Conservation (phyloP, 495 filamentous ascomycete species). For the Penicillium samsonianum region DNA sequence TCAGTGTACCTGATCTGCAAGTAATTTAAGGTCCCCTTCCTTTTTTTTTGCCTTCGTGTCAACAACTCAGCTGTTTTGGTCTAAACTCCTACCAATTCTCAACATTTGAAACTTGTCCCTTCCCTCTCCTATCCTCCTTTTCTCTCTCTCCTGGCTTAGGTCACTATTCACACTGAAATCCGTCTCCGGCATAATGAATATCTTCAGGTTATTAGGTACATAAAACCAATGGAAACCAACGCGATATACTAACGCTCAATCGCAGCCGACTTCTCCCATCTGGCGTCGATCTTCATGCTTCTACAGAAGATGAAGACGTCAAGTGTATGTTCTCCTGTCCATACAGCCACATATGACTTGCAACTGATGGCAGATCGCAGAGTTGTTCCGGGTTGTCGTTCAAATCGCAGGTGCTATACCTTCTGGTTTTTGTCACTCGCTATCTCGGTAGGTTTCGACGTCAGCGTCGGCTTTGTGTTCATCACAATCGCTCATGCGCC, state of each 20-base stretch:
- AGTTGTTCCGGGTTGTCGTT: constrained; percentile 97
- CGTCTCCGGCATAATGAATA: constrained; percentile 63
- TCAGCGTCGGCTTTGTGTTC: not conserved
- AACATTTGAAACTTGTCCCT: not conserved
- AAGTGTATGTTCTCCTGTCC: constrained; percentile 58
- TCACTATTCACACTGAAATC: not conserved
- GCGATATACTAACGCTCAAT: constrained; percentile 12
- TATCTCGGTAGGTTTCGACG: constrained; percentile 69
- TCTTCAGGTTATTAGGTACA: constrained; percentile 82
- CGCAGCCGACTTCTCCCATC: constrained; percentile 88
- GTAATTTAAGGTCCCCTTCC: constrained; percentile 22
- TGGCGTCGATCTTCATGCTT: constrained; percentile 90
- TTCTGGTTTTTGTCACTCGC: constrained; percentile 88
- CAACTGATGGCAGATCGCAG: constrained; percentile 47
- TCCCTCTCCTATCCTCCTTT: not conserved
- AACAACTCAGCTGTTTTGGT: constrained; percentile 24
- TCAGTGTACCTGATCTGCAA: constrained; percentile 23
- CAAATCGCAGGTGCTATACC: constrained; percentile 93
- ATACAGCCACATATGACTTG: not conserved
- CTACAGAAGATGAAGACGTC: constrained; percentile 93
- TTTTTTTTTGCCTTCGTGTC: constrained; percentile 31
- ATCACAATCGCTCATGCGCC: constrained; percentile 8
- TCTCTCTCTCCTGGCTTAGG: not conserved
- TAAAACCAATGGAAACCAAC: not conserved
- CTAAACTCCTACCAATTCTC: constrained; percentile 1